A percentile compares a stretch with the other conserved stretches of the same genome.
Conservation (phyloP, 1,139 yeast species). For the Kurtzmaniella quercitrusa region DNA sequence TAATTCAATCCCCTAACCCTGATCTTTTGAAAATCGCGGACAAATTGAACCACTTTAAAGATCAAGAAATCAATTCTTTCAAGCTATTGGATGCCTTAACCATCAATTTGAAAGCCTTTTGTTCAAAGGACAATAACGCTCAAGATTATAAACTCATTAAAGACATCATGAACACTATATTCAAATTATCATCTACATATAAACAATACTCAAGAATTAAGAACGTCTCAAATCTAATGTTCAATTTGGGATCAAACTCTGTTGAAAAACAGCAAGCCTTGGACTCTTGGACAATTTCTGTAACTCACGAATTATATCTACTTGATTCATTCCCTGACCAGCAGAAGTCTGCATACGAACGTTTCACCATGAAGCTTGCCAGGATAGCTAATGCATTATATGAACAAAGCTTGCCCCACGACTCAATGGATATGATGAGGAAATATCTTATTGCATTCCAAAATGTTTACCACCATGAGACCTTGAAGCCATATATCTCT, state of each 20-base stretch:
- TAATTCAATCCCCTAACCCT: not conserved
- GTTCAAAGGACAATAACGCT: slow-evolving; percentile 5
- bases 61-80: not conserved
- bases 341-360: slow-evolving; percentile 1
- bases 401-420: slow-evolving; percentile 4
- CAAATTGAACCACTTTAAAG: not conserved
- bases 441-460: slow-evolving; percentile 3
- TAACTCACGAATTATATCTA: slow-evolving; percentile 18
- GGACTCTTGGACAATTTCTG: slow-evolving; percentile 13
- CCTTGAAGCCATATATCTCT: slow-evolving; percentile 9
- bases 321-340: slow-evolving; percentile 9
- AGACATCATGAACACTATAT: slow-evolving; percentile 7
- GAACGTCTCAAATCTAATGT: slow-evolving; percentile 24
- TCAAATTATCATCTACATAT: slow-evolving; percentile 14
- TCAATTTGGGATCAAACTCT: slow-evolving; percentile 14
- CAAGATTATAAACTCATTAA: slow-evolving; percentile 6
- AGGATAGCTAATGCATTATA: slow-evolving; percentile 14
- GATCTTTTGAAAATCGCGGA: not conserved
- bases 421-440: slow-evolving; percentile 4
- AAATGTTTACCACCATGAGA: not conserved
- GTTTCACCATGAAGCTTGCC: slow-evolving; percentile 14
- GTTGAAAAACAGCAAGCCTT: slow-evolving; percentile 1
- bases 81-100: slow-evolving; percentile 7
- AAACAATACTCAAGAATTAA: slow-evolving; percentile 25
- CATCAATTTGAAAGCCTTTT: slow-evolving; percentile 6